phyloP scores from a whole-genome alignment of 1,284 basidiomycete species.

The Filobasidium uniguttulatum region DNA sequence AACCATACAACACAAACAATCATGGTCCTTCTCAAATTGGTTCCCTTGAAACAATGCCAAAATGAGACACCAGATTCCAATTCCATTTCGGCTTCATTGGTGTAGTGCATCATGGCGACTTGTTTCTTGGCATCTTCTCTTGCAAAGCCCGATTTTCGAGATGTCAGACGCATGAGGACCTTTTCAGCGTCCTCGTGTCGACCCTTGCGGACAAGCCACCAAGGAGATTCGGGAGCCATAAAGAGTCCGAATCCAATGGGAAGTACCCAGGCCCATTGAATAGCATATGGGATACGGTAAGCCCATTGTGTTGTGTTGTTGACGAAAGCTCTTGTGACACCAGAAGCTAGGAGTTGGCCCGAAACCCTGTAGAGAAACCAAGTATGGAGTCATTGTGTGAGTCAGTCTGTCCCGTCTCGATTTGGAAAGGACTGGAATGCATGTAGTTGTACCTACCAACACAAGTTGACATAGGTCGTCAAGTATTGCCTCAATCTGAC shows the following conservation, averaged over 20 bases:
- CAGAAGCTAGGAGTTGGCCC: conserved; percentile 30
- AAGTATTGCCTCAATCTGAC: conserved; percentile 30
- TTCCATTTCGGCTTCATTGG: conserved; percentile 35
- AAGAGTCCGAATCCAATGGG: conserved; percentile 24
- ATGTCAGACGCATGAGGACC: conserved; percentile 22
- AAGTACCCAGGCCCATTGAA: conserved; percentile 35
- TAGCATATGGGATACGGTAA: conserved; percentile 33
- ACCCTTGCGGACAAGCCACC: conserved; percentile 20
- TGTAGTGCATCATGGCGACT: conserved; percentile 35
- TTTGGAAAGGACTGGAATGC: not conserved
- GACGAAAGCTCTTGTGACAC: conserved; percentile 27
- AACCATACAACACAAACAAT: conserved; percentile 29
- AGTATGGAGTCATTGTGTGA: too few species aligned
- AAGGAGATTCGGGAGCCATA: conserved; percentile 9
- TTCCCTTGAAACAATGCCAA: conserved; percentile 36
- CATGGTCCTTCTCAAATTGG: conserved; percentile 37
- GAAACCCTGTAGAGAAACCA: conserved; percentile 17
- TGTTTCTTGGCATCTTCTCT: conserved; percentile 24
- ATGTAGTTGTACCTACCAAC: conserved; percentile 16
- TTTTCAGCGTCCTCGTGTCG: conserved; percentile 29
- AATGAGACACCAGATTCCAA: conserved; percentile 25
- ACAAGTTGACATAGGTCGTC: conserved; percentile 37
- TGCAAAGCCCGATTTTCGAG: conserved; percentile 7
- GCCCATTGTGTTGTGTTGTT: conserved; percentile 21
- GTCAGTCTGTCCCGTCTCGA: too few species aligned